Evolutionary conservation across 2,329 filamentous ascomycete species (phyloP).

Genomic region (Xylaria sp.): DNA sequence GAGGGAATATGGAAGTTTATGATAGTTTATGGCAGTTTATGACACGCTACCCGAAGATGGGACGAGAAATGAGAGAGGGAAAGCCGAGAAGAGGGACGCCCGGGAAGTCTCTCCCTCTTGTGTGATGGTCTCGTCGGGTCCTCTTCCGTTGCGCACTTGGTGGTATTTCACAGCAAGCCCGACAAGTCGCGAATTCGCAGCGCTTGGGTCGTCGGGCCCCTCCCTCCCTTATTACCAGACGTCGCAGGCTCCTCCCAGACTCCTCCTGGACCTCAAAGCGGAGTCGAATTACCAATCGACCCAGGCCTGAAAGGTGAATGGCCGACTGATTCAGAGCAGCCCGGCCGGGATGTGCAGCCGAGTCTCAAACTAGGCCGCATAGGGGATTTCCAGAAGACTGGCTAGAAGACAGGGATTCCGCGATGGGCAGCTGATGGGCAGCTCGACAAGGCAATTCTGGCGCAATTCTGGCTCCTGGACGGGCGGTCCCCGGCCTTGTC

Average conservation of each 20-base stretch:
- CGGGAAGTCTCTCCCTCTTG: slow-evolving; percentile 19
- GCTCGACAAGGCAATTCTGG: slow-evolving; percentile 4
- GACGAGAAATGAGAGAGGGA: slow-evolving; percentile 4
- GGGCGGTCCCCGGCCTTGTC: slow-evolving; percentile 10
- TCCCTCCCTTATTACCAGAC: slow-evolving; percentile 28
- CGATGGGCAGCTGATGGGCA: slow-evolving; percentile 16
- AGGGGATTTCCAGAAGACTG: slow-evolving; percentile 26
- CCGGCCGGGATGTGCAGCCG: slow-evolving; percentile 18
- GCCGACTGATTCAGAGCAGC: slow-evolving; percentile 10
- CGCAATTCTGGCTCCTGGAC: slow-evolving; percentile 7
- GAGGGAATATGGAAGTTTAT: not conserved
- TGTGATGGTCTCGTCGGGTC: slow-evolving; percentile 23
- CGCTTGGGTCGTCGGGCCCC: slow-evolving; percentile 26
- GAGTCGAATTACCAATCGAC: slow-evolving; percentile 29
- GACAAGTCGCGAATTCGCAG: slow-evolving; percentile 15
- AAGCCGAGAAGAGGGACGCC: not conserved
- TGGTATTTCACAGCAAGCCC: slow-evolving; percentile 11
- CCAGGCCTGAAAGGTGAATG: slow-evolving; percentile 21
- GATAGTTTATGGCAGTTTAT: not conserved
- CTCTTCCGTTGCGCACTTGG: slow-evolving; percentile 1
- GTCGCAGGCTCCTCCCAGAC: slow-evolving; percentile 19
- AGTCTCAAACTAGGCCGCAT: slow-evolving; percentile 18
- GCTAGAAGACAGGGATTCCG: slow-evolving; percentile 25
- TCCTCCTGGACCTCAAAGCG: slow-evolving; percentile 25
- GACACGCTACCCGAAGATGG: not conserved